Evolutionary conservation across 768 basidiomycete species (phyloP).

Genomic region (Psilocybe azurescens): DNA sequence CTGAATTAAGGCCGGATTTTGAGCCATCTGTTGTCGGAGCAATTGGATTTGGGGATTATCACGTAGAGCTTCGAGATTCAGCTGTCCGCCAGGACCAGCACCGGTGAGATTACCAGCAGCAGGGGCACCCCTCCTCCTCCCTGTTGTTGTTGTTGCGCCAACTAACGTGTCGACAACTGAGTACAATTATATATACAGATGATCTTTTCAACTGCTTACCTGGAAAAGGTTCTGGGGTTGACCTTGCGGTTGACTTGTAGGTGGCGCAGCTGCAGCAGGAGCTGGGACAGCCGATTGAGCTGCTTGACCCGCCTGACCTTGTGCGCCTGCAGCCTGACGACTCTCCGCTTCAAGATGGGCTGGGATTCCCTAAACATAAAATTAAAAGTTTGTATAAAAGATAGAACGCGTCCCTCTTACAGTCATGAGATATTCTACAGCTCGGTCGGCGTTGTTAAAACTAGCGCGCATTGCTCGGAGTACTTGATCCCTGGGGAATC

Average conservation of each 20-base stretch:
- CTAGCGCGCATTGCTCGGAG: constrained; percentile 87
- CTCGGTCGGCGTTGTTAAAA: constrained; percentile 97
- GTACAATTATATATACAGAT: neutral
- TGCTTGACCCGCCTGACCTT: constrained; percentile 45
- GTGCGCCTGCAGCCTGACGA: constrained; percentile 32
- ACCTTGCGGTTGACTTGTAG: constrained; percentile 35
- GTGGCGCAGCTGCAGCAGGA: constrained; percentile 34
- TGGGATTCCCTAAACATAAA: constrained; percentile 73
- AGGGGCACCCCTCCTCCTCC: constrained; percentile 32
- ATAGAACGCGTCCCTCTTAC: constrained; percentile 49
- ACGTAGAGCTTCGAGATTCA: constrained; percentile 59
- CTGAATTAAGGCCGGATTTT: constrained; percentile 83
- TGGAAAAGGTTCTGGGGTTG: constrained; percentile 89
- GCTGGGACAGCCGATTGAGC: constrained; percentile 42
- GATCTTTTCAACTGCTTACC: constrained; percentile 40
- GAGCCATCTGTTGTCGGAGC: constrained; percentile 70
- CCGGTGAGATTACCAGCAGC: constrained; percentile 40
- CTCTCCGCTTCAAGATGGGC: constrained; percentile 63
- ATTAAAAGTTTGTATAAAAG: constrained; percentile 4
- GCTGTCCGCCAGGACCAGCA: constrained; percentile 29
- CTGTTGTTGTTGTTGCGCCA: constrained; percentile 76
- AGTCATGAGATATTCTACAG: constrained; percentile 96
- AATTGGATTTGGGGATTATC: constrained; percentile 72
- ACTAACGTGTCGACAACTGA: constrained; percentile 39
- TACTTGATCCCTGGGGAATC: constrained; percentile 87